Base-by-base conservation (phyloP, 345 rosid genomes). In the Acer campestre region DNA sequence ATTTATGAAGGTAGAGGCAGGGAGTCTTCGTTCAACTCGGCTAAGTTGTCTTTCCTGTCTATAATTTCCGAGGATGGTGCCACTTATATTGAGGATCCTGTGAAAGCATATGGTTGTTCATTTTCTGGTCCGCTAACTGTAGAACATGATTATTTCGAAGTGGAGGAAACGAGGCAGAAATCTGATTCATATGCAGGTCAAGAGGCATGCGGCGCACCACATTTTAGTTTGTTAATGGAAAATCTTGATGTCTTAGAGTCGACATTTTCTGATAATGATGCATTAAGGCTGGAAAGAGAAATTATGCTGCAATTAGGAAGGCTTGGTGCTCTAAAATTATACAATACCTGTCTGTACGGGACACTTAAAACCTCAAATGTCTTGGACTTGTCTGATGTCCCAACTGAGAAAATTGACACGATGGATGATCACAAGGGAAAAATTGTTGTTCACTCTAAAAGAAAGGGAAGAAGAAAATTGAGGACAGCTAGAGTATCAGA, bases 181-280 rank as follows among this genome's bases (percentile, higher is more conserved):
- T 72, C 71, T 44, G 20, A 69, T n/a, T 66, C 85, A 13, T 17
- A 61, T 35, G 69, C 72, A 22, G 80, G 78, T 74, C 70, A 66
- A 4, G 31, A 64, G 74, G 62, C 61, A 27, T 77, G 78, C 75
- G 79, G 69, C 73, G 64, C 83, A 69, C 85, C 86, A 40, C 77
- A 80, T 17, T 88, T 81, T 81, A 74, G 83, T 76, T 81, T 92
- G 80, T 82, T 94, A 58, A 82, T 88, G 84, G 90, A 91, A 77
- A 94, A 91, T 81, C 93, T 92, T 55, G 59, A 85, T 49, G 88
- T 84, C 31, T 79, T 94, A 75, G 94, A 94, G 84, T 82, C 89
- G 22, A 88, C 87, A 53, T 84, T 92, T 71, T 75, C 81, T 22
- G 88, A 91, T 80, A 80, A 84, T 16, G 83, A 87, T 25, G 84